Conservation (phyloP, 768 basidiomycete genomes). For the Serendipita sp. region DNA sequence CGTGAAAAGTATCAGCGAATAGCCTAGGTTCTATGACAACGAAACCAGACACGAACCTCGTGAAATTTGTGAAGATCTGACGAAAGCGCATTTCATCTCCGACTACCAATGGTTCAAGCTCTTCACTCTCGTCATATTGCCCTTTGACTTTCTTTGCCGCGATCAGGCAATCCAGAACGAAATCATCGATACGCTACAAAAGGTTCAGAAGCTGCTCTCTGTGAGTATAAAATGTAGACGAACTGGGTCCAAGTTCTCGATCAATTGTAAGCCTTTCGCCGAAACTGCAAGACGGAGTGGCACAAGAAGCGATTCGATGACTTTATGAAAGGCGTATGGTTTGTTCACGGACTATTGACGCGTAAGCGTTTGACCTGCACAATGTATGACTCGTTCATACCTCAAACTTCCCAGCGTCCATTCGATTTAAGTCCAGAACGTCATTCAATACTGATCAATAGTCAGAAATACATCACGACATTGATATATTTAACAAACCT, state of each 20-base stretch:
- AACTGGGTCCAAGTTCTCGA: conserved; percentile 42
- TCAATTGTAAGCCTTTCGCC: conserved; percentile 48
- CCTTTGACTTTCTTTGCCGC: not conserved
- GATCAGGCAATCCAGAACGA: conserved; percentile 13
- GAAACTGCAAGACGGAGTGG: conserved; percentile 53
- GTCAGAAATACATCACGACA: not conserved
- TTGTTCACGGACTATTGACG: conserved; percentile 31
- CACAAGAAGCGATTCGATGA: conserved; percentile 57
- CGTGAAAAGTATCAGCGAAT: not conserved
- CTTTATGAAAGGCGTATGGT: conserved; percentile 66
- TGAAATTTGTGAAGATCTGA: conserved; percentile 72
- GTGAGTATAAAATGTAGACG: not conserved
- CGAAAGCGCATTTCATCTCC: conserved; percentile 73
- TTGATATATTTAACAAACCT: conserved; percentile 24
- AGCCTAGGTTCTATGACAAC: too few species aligned
- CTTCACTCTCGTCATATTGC: conserved; percentile 1
- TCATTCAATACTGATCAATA: conserved; percentile 47
- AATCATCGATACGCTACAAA: conserved; percentile 23
- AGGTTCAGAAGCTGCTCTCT: not conserved
- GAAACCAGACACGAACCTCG: too few species aligned
- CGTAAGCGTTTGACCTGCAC: not conserved
- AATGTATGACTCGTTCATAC: not conserved
- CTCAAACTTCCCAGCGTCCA: conserved; percentile 22
- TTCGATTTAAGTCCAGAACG: conserved; percentile 70
- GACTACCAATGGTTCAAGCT: conserved; percentile 44